Conservation (phyloP, 805 yeast species). For the Kluyveromyces nonfermentans region DNA sequence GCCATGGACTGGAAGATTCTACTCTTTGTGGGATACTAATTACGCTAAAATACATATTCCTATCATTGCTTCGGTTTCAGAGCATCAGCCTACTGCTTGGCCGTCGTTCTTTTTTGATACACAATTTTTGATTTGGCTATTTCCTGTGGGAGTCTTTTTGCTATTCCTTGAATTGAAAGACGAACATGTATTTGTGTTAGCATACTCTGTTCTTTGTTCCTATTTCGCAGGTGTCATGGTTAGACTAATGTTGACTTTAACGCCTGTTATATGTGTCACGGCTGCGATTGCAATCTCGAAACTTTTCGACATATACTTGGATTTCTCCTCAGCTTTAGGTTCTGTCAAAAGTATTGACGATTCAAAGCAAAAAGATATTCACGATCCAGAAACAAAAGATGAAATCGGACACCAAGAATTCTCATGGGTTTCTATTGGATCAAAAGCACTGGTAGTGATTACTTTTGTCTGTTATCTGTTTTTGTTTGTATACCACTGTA, state of each 20-base stretch:
- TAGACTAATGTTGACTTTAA: slow-evolving; percentile 90
- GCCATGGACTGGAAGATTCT: slow-evolving; percentile 99
- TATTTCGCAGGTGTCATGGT: slow-evolving; percentile 99
- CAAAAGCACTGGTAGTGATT: slow-evolving; percentile 54
- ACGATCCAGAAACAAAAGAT: slow-evolving; percentile 1
- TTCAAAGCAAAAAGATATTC: slow-evolving; percentile 6
- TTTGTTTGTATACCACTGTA: slow-evolving; percentile 85
- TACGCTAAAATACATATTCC: slow-evolving; percentile 98
- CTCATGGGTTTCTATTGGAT: slow-evolving; percentile 31
- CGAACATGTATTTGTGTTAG: slow-evolving; percentile 88
- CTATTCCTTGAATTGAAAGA: slow-evolving; percentile 82
- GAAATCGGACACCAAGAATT: neutral
- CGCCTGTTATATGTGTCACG: slow-evolving; percentile 91
- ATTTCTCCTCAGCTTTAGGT: slow-evolving; percentile 34
- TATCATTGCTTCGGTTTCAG: slow-evolving; percentile 96
- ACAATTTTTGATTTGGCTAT: slow-evolving; percentile 87
- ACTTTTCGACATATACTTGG: slow-evolving; percentile 71
- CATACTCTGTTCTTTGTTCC: slow-evolving; percentile 86
- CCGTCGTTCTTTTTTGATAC: slow-evolving; percentile 95
- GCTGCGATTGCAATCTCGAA: slow-evolving; percentile 85
- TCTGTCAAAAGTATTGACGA: neutral
- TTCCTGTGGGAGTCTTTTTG: slow-evolving; percentile 94
- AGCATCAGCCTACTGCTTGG: slow-evolving; percentile 99
- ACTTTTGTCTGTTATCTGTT: slow-evolving; percentile 67
- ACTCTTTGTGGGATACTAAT: slow-evolving; percentile 95